Conservation (phyloP, 257 asterid genomes). For the Voacanga thouarsii region DNA sequence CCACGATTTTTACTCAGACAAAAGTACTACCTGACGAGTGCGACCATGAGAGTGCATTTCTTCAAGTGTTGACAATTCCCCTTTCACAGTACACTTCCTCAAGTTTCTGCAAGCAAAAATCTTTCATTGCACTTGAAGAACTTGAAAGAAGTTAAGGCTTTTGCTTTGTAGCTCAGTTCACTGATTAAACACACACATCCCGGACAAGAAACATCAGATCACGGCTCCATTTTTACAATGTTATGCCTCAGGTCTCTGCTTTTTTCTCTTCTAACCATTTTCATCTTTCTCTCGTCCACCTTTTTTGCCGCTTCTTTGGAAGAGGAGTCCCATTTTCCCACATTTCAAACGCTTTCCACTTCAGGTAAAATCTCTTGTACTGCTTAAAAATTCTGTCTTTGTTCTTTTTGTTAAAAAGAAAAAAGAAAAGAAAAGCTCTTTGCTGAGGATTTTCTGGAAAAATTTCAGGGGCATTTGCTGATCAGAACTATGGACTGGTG, state of each 20-base stretch:
- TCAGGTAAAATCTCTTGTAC: slow-evolving; percentile 33
- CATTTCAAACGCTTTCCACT: slow-evolving; percentile 19
- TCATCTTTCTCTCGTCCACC: slow-evolving; percentile 24
- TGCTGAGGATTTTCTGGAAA: neutral
- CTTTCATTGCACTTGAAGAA: neutral
- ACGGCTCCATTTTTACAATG: slow-evolving; percentile 28
- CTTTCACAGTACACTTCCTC: slow-evolving; percentile 4
- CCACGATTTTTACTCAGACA: neutral
- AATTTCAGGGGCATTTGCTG: slow-evolving; percentile 30
- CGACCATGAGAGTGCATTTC: neutral
- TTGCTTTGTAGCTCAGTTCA: neutral
- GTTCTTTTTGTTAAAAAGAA: too few species aligned
- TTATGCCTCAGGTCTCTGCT: slow-evolving; percentile 21
- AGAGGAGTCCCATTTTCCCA: slow-evolving; percentile 26
- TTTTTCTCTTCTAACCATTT: slow-evolving; percentile 24
- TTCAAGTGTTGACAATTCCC: slow-evolving; percentile 28
- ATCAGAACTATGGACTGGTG: slow-evolving; percentile 24
- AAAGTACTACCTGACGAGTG: neutral
- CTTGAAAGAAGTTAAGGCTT: neutral
- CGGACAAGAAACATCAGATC: neutral
- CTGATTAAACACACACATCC: neutral
- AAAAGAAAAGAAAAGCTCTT: too few species aligned
- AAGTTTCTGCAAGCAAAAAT: neutral
- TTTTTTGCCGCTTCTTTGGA: slow-evolving; percentile 27
- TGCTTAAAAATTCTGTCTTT: neutral